These are phyloP conservation scores for Dioscorea alata DNA, from an alignment of 106 monocot species.

Conservation along the genomic window DNA sequence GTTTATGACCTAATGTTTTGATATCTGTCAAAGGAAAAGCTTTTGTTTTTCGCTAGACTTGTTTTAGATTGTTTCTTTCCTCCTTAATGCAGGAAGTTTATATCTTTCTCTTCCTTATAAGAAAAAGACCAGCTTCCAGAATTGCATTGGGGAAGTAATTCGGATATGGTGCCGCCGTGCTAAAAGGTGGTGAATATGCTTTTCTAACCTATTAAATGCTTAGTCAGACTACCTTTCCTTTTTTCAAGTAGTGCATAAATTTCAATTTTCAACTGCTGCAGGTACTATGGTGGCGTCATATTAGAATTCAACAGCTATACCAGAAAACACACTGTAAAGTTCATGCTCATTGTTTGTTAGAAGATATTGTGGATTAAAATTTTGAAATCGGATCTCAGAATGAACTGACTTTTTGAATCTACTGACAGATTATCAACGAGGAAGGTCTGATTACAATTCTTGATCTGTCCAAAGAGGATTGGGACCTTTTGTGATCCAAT, in stretches of 20 bases:
- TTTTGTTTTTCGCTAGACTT: background rate
- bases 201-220: background rate
- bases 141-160: constrained; percentile 11
- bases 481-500: constrained; percentile 25
- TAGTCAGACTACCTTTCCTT: background rate
- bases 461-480: constrained; percentile 37
- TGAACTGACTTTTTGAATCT: background rate
- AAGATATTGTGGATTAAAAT: background rate
- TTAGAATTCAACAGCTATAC: constrained; percentile 25
- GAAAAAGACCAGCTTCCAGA: constrained; percentile 14
- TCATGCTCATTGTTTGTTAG: background rate
- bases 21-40: background rate
- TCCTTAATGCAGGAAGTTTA: constrained; percentile 8
- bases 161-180: constrained; percentile 9
- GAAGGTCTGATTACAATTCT: constrained; percentile 23
- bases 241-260: background rate
- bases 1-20: background rate
- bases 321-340: constrained; percentile 30
- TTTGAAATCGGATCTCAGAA: background rate
- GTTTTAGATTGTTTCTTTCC: background rate
- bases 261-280: background rate
- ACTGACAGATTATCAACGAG: constrained; percentile 29
- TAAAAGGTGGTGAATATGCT: constrained; percentile 2
- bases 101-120: constrained; percentile 6
- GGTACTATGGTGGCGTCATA: constrained; percentile 44